phyloP scores from a whole-genome alignment of 179 eudicot genomes.

The Gypsophila paniculata region DNA sequence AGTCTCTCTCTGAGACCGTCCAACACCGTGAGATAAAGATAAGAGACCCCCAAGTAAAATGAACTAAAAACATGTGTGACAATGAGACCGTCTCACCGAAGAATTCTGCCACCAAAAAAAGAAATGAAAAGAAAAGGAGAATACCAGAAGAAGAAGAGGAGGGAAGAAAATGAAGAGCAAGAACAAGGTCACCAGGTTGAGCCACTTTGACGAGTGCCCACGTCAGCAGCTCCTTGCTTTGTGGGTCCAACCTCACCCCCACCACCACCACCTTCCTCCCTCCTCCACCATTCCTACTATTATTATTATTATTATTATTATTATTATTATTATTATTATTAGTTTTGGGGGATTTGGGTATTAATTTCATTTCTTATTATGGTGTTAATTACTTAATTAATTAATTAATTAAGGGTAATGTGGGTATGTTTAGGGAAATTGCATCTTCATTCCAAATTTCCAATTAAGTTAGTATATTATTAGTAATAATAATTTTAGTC shows the following conservation, averaged over 20 bases:
- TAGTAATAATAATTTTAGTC: no score
- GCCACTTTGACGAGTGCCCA: constrained; percentile 47
- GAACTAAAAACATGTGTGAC: no score
- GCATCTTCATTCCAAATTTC: no score
- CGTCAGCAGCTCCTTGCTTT: constrained; percentile 40
- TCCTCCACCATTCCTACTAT: neutral
- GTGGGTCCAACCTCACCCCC: constrained; percentile 42
- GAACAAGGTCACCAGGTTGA: constrained; percentile 44
- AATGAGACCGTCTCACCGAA: no score
- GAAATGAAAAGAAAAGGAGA: neutral
- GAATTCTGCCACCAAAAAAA: no score
- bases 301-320: neutral
- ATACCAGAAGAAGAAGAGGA: constrained; percentile 14
- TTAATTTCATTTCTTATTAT: constrained; percentile 24
- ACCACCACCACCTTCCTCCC: constrained; percentile 32
- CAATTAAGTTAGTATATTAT: no score
- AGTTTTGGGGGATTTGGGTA: constrained; percentile 13
- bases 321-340: neutral
- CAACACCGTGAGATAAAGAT: no score
- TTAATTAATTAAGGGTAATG: no score
- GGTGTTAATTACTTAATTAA: no score
- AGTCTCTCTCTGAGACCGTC: no score
- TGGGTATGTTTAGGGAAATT: no score
- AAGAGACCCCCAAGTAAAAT: no score
- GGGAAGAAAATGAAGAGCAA: constrained; percentile 45